phyloP scores from a whole-genome alignment of 345 rosid species.

The Microcos paniculata region DNA sequence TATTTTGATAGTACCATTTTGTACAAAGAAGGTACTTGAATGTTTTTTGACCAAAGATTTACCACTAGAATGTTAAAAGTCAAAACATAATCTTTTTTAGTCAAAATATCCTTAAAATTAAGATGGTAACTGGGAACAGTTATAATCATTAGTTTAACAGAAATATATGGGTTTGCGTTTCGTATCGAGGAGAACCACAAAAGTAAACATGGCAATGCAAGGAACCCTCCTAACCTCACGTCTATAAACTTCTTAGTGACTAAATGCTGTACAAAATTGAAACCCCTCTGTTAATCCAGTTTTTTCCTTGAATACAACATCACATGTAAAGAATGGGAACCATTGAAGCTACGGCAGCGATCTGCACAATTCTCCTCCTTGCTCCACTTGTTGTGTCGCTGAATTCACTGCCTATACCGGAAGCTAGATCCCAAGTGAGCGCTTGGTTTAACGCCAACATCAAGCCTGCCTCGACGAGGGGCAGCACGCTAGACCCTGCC shows the following conservation, averaged over 20 bases:
- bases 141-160: too few relatives aligned
- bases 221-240: neutral
- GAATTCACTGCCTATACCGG: neutral
- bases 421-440: neutral
- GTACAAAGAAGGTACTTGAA: too few relatives aligned
- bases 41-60: too few relatives aligned
- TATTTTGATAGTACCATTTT: too few relatives aligned
- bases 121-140: too few relatives aligned
- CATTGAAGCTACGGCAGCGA: neutral
- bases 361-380: neutral
- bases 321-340: neutral
- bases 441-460: conserved; percentile 3
- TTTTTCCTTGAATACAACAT: neutral
- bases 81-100: too few relatives aligned
- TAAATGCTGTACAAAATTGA: neutral
- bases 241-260: neutral
- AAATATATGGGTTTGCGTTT: neutral
- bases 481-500: conserved; percentile 30
- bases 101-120: too few relatives aligned
- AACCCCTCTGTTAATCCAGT: neutral
- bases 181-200: neutral
- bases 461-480: conserved; percentile 12
- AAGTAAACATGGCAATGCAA: neutral
- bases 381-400: neutral
- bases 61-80: too few relatives aligned